Percentiles rank a stretch among this genome's conserved stretches.
Evolutionary conservation across 2,329 filamentous ascomycete species (phyloP).

Genomic region (Aspergillus sp.): DNA sequence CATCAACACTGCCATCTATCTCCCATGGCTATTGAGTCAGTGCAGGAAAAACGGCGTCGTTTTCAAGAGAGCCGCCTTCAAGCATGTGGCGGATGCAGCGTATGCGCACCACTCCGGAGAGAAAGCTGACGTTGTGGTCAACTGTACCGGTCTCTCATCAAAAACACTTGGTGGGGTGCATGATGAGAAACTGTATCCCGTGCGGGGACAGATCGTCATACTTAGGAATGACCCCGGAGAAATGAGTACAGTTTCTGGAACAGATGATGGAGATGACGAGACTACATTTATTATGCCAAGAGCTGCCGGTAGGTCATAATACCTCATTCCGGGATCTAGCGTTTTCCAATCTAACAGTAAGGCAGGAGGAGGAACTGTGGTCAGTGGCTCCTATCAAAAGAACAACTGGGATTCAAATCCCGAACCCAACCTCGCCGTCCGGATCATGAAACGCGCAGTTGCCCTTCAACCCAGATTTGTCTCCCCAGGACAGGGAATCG

Average conservation of each 20-base stretch:
- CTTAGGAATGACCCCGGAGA: slow-evolving; percentile 65
- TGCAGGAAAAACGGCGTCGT: slow-evolving; percentile 63
- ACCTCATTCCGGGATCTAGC: too few relatives aligned
- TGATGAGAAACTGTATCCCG: slow-evolving; percentile 63
- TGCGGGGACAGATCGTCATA: slow-evolving; percentile 71
- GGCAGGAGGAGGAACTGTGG: slow-evolving; percentile 59
- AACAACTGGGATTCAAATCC: slow-evolving; percentile 67
- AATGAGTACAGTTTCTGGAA: slow-evolving; percentile 63
- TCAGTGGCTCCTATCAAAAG: slow-evolving; percentile 73
- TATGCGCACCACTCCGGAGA: slow-evolving; percentile 44
- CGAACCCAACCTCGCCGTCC: slow-evolving; percentile 63
- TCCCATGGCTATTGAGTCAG: slow-evolving; percentile 71
- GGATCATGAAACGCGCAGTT: slow-evolving; percentile 67
- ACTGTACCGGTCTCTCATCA: slow-evolving; percentile 71
- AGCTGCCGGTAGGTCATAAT: slow-evolving; percentile 40
- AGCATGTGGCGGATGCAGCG: slow-evolving; percentile 62
- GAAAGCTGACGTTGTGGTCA: slow-evolving; percentile 61
- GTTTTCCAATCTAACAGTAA: too few relatives aligned
- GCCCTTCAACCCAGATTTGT: slow-evolving; percentile 21
- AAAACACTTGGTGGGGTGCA: slow-evolving; percentile 68
- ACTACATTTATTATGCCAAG: slow-evolving; percentile 71
- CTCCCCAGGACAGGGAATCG: slow-evolving; percentile 49
- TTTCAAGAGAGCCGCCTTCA: slow-evolving; percentile 52
- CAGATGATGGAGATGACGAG: slow-evolving; percentile 63
- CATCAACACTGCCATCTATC: slow-evolving; percentile 79